Percentiles rank a stretch among this genome's conserved stretches.
These are phyloP conservation scores for Vigna angularis DNA, from an alignment of 306 rosid species.

Conservation along the genomic window DNA sequence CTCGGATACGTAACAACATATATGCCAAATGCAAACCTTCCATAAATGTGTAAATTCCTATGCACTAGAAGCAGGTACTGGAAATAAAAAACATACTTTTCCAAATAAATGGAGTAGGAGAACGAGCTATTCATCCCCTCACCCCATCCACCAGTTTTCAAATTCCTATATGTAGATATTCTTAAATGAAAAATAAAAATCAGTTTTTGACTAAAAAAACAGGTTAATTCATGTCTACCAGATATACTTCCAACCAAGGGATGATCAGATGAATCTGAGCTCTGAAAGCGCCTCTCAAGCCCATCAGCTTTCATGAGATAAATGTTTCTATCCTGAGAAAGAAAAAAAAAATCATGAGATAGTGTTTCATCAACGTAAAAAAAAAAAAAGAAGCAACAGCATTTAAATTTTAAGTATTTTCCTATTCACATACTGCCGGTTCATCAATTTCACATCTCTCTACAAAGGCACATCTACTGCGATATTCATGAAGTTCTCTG, in stretches of 20 bases:
- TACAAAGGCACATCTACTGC: conserved; percentile 64
- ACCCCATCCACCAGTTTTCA: conserved; percentile 23
- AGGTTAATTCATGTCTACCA: conserved; percentile 52
- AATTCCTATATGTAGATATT: conserved; percentile 16
- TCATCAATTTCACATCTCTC: conserved; percentile 57
- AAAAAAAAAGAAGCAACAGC: conserved; percentile 3
- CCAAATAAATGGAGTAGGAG: neutral
- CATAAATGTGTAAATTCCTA: conserved; percentile 22
- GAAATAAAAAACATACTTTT: conserved; percentile 2
- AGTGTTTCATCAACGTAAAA: conserved; percentile 26
- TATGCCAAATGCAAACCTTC: conserved; percentile 10
- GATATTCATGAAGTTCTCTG: conserved; percentile 75
- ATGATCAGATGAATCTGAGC: conserved; percentile 61
- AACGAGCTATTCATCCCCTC: conserved; percentile 25
- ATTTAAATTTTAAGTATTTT: conserved; percentile 15
- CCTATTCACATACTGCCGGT: conserved; percentile 64
- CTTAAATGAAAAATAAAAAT: neutral
- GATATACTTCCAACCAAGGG: conserved; percentile 58
- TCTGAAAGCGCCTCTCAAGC: conserved; percentile 61
- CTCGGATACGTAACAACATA: no score
- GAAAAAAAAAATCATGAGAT: conserved; percentile 29
- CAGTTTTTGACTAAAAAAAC: conserved; percentile 33
- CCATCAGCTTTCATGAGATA: conserved; percentile 57
- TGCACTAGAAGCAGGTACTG: conserved; percentile 14
- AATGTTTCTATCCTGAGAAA: conserved; percentile 56